Percentiles rank a stretch among this genome's conserved stretches.
phyloP scores from a whole-genome alignment of 495 filamentous ascomycete genomes.

The Penicillium maclennaniae region DNA sequence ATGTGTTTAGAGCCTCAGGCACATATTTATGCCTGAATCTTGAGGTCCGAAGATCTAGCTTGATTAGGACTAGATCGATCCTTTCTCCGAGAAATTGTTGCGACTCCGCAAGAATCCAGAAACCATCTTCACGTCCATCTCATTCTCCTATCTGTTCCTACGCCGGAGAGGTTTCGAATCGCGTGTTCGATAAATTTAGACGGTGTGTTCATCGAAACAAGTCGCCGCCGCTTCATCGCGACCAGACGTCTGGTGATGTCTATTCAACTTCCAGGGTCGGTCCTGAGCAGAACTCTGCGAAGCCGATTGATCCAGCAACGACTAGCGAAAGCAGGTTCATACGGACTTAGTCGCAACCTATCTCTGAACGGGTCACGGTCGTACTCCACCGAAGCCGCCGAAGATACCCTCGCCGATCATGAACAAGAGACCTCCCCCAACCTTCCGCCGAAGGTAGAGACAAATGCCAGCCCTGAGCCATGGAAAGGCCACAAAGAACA shows the following conservation, averaged over 20 bases:
- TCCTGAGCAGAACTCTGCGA: slow-evolving; percentile 25
- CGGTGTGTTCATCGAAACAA: not conserved
- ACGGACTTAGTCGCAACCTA: not conserved
- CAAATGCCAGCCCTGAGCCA: not conserved
- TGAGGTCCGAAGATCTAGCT: slow-evolving; percentile 8
- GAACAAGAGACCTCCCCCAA: not conserved
- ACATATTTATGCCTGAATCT: slow-evolving; percentile 5
- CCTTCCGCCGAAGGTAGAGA: not conserved
- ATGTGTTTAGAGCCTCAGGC: slow-evolving; percentile 11
- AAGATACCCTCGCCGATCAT: not conserved
- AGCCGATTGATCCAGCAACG: slow-evolving; percentile 18
- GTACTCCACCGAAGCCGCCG: slow-evolving; percentile 1
- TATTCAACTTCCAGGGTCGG: slow-evolving; percentile 12
- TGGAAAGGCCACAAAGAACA: not conserved
- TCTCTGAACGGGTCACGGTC: not conserved
- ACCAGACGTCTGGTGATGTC: slow-evolving; percentile 11
- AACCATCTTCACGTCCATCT: not conserved
- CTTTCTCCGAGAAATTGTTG: slow-evolving; percentile 18
- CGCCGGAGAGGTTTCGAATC: not conserved
- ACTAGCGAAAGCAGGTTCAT: slow-evolving; percentile 3
- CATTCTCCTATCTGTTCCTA: not conserved
- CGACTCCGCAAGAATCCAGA: slow-evolving; percentile 8
- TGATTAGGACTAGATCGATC: slow-evolving; percentile 5
- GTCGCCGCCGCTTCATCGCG: not conserved
- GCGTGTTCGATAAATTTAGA: not conserved